Base-by-base conservation (phyloP, 2,329 filamentous ascomycete genomes). In the Hypoxylon sp. region DNA sequence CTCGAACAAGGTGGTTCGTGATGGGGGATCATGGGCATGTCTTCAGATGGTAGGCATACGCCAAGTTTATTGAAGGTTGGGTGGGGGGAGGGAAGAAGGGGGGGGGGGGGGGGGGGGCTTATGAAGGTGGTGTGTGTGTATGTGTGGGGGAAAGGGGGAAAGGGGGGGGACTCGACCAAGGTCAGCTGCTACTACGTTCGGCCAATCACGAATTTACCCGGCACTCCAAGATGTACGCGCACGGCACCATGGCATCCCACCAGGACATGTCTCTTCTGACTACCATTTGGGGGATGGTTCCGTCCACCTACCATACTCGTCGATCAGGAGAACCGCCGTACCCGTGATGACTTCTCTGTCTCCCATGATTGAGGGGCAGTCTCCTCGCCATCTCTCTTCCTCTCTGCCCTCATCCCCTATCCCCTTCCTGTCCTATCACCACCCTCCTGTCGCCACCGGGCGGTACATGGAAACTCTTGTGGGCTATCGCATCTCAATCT, bases 141-240 rank as follows among this genome's bases (percentile, higher is more conserved):
- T 65, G 68, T 69, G 71, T 72, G 72, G 74, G 72, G 55, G 50
- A 7, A 26, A 26, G 7, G 56, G 60, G 56, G 59, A 39, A 46
- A 30, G 41, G 22, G 51, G 46, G 39, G 53, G 54, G 48, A 20
- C 41, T 69, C 70, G 70, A 68, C 70, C 65, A 61, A 64, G 68
- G 77, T 80, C 78, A 80, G 74, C 75, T 79, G 79, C 56, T 73
- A 71, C 72, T 72, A 68, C 73, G 70, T 69, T 73, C 73, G 64
- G 59, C 78, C 79, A 80, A 80, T 80, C 65, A 74, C 61, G 32
- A 65, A 56, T 56, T 47, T 56, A 55, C 52, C 56, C 67, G 47
- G 56, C 41, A 63, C 68, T 68, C 68, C 68, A 65, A 65, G 56
- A 64, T 58, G 58, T 55, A 15, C 3, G 32, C 52, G 58, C 56